These are phyloP conservation scores for Sugiyamaella qingdaonensis DNA, from an alignment of 805 yeast genomes.

Conservation along the genomic window DNA sequence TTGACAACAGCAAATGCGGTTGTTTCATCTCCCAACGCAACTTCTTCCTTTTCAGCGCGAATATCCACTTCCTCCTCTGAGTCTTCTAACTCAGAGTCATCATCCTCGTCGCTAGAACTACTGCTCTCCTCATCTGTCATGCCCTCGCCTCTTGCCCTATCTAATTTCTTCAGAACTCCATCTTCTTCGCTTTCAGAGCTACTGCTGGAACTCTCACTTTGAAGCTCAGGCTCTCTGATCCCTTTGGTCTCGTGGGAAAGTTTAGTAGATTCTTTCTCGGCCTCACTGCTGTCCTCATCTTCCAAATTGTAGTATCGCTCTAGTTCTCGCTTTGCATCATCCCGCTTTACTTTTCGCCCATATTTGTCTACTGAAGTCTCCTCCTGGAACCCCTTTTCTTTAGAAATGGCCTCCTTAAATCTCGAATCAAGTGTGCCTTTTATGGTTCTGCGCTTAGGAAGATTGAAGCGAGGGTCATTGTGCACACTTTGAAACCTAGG, in stretches of 20 bases:
- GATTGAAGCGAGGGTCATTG: slow-evolving; percentile 82
- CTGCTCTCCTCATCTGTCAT: slow-evolving; percentile 20
- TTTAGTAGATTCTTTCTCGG: slow-evolving; percentile 13
- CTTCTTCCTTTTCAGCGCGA: slow-evolving; percentile 41
- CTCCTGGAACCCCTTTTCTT: slow-evolving; percentile 52
- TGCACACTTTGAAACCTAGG: slow-evolving; percentile 74
- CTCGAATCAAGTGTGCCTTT: slow-evolving; percentile 82
- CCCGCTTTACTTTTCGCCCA: slow-evolving; percentile 65
- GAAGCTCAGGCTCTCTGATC: background rate
- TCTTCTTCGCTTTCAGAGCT: slow-evolving; percentile 23
- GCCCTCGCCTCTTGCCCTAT: slow-evolving; percentile 38
- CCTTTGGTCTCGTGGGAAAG: background rate
- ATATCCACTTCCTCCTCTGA: slow-evolving; percentile 19
- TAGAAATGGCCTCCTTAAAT: slow-evolving; percentile 64
- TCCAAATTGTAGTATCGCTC: slow-evolving; percentile 62
- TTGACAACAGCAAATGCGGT: slow-evolving; percentile 84
- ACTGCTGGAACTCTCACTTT: background rate
- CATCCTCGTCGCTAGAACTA: slow-evolving; percentile 13
- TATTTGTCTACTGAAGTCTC: slow-evolving; percentile 73
- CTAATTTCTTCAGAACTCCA: slow-evolving; percentile 15
- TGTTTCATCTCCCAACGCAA: slow-evolving; percentile 87
- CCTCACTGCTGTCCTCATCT: slow-evolving; percentile 20
- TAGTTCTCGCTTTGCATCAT: slow-evolving; percentile 46
- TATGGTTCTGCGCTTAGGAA: slow-evolving; percentile 63
- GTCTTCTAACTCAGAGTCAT: slow-evolving; percentile 15